These are phyloP conservation scores for Apiotrichum sp. DNA, from an alignment of 1,284 basidiomycete species.

Conservation along the genomic window DNA sequence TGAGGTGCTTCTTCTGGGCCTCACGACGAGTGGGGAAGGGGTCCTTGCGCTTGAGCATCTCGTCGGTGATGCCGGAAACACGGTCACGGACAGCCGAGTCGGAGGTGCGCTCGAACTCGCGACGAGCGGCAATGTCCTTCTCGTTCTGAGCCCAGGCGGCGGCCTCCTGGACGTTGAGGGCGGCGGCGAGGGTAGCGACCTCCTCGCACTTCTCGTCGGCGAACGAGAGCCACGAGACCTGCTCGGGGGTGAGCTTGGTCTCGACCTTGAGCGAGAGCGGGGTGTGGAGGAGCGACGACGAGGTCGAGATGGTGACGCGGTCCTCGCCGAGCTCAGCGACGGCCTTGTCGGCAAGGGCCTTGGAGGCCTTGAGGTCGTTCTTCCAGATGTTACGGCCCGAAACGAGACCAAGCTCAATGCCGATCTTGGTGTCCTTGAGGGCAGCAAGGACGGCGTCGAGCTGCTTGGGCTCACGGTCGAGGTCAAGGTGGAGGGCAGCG, in stretches of 20 bases:
- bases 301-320: slow-evolving; percentile 89
- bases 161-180: slow-evolving; percentile 70
- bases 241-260: slow-evolving; percentile 81
- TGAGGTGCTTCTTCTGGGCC: slow-evolving; percentile 81
- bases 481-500: slow-evolving; percentile 91
- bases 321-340: slow-evolving; percentile 72
- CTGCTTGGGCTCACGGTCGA: slow-evolving; percentile 87
- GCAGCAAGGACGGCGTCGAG: slow-evolving; percentile 78
- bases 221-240: slow-evolving; percentile 99
- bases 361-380: slow-evolving; percentile 80
- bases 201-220: slow-evolving; percentile 94
- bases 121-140: slow-evolving; percentile 86
- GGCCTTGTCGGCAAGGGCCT: slow-evolving; percentile 80
- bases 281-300: slow-evolving; percentile 96
- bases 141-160: slow-evolving; percentile 80
- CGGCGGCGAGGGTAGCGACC: slow-evolving; percentile 79
- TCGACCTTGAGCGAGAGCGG: slow-evolving; percentile 92
- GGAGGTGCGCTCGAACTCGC: slow-evolving; percentile 90
- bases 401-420: slow-evolving; percentile 90
- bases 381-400: slow-evolving; percentile 99
- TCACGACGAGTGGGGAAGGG: slow-evolving; percentile 83
- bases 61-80: slow-evolving; percentile 82
- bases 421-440: slow-evolving; percentile 71
- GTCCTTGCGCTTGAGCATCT: slow-evolving; percentile 83
- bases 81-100: slow-evolving; percentile 95